Conservation (phyloP, 73 alveolate species). For the Stentor roeselii region DNA sequence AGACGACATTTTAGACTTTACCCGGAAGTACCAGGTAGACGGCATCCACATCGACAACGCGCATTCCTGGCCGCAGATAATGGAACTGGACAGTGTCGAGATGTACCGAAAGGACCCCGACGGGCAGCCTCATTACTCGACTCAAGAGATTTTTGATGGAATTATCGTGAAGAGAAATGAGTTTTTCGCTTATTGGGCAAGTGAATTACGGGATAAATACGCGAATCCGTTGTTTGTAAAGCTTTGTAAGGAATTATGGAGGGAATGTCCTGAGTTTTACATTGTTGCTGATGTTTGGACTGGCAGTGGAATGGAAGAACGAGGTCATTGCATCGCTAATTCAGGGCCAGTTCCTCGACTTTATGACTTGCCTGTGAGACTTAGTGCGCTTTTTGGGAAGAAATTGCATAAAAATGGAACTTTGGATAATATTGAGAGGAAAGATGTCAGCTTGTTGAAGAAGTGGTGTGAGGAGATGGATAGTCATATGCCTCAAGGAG, state of each 20-base stretch:
- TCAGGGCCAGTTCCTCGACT: constrained; percentile 96
- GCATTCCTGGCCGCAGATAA: constrained; percentile 95
- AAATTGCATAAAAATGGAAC: constrained; percentile 88
- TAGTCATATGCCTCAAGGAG: constrained; percentile 82
- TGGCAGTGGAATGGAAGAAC: constrained; percentile 78
- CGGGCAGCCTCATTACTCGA: constrained; percentile 89
- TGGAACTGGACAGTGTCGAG: constrained; percentile 90
- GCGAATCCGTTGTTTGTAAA: constrained; percentile 97
- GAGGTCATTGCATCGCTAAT: constrained; percentile 78
- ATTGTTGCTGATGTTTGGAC: constrained; percentile 98
- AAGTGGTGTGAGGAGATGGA: constrained; percentile 75
- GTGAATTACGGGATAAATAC: constrained; percentile 73
- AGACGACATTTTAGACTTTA: constrained; percentile 71
- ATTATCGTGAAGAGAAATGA: constrained; percentile 81
- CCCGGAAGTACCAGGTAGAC: constrained; percentile 67
- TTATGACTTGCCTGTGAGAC: constrained; percentile 81
- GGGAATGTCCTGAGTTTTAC: constrained; percentile 79
- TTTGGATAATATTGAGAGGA: constrained; percentile 35
- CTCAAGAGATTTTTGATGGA: constrained; percentile 89
- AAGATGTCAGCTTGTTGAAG: constrained; percentile 44
- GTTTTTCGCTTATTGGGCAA: constrained; percentile 87
- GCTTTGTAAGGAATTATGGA: constrained; percentile 87
- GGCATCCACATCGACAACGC: constrained; percentile 98
- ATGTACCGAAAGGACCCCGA: constrained; percentile 92
- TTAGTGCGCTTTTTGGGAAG: constrained; percentile 87